Base-by-base conservation (phyloP, 768 basidiomycete species). In the Pleurotus tuoliensis region DNA sequence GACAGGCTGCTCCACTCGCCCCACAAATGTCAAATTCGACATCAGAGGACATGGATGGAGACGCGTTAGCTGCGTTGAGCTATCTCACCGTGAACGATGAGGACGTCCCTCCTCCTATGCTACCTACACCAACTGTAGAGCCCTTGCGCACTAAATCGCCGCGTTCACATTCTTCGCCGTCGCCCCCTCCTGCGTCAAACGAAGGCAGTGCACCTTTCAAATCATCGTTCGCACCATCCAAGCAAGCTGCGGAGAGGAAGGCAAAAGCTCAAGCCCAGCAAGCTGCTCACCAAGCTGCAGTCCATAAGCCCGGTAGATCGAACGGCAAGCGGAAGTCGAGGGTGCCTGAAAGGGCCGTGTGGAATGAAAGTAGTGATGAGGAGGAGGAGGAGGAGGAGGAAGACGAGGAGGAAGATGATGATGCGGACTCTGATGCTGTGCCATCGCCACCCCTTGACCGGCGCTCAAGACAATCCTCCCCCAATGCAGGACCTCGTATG, bases 331-430 rank as follows among this genome's bases (percentile, higher is more conserved):
- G 65, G 76, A 90, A 66, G 77, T 79, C 66, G 68, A 81, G 62
- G 76, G 80, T 66, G 74, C 85, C 60, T 71, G 81, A 56, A 79
- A 83, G 52, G 77, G 87, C 64, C 71, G 86, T 61, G 72, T 71
- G 88, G 69, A 79, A 82, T 56, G 88, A 86, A 63, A 90, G 88
- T 63, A 89, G 88, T 56, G 90, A 91, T 22, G 89, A 90, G 55
- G 91, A 93, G 43, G 90, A 90, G 4, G 89, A 90, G 55, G 91
- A 93, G 43, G 90, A 90, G 4, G 90, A 92, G 3, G 91, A 95
- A 2, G 94, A 94, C 4, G 90, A 94, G 0, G 90, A 87, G 0
- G 84, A 85, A 0, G 84, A 87, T 0, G 87, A 86, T 0, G 83
- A 86, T 11, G 85, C 76, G 5, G 86, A 88, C 64, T 88, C 86